These are phyloP conservation scores for Cladosporium sp. DNA, from an alignment of 2,329 filamentous ascomycete species.

Conservation along the genomic window DNA sequence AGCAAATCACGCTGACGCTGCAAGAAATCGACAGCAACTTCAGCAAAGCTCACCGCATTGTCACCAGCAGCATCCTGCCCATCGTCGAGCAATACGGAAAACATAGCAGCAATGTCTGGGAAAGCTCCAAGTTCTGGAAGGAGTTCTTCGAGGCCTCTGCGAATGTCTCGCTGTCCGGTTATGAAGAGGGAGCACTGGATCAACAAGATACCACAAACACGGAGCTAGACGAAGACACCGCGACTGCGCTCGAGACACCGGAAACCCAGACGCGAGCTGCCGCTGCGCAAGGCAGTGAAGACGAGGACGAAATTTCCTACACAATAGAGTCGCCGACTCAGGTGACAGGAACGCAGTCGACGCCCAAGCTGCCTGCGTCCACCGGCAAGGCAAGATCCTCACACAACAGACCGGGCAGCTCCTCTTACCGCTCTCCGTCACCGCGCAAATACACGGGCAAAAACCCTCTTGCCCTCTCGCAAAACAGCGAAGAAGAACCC, in stretches of 20 bases:
- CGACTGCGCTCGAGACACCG: slow-evolving; percentile 26
- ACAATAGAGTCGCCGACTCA: slow-evolving; percentile 58
- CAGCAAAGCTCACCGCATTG: slow-evolving; percentile 91
- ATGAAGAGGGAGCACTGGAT: slow-evolving; percentile 69
- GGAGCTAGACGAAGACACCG: slow-evolving; percentile 24
- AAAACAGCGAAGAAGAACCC: slow-evolving; percentile 23
- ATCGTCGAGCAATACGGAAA: slow-evolving; percentile 94
- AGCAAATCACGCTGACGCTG: slow-evolving; percentile 91
- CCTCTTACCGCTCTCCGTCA: slow-evolving; percentile 28
- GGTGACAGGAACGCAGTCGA: slow-evolving; percentile 52
- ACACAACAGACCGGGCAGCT: slow-evolving; percentile 15
- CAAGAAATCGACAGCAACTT: slow-evolving; percentile 99
- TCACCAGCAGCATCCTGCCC: slow-evolving; percentile 88
- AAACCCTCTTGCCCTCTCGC: slow-evolving; percentile 21
- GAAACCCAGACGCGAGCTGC: slow-evolving; percentile 23
- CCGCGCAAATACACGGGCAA: slow-evolving; percentile 40
- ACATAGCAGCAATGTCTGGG: slow-evolving; percentile 91
- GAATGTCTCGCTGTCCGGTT: slow-evolving; percentile 92
- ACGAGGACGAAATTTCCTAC: slow-evolving; percentile 50
- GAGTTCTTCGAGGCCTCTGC: slow-evolving; percentile 99
- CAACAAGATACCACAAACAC: slow-evolving; percentile 52
- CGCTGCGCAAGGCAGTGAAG: slow-evolving; percentile 29
- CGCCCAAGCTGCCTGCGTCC: slow-evolving; percentile 47
- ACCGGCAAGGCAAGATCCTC: slow-evolving; percentile 27
- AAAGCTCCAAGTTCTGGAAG: slow-evolving; percentile 99